A percentile compares a stretch with the other conserved stretches of the same genome.
phyloP scores from a whole-genome alignment of 202 grass and related monocot species.

The Dendrocalamus latiflorus region DNA sequence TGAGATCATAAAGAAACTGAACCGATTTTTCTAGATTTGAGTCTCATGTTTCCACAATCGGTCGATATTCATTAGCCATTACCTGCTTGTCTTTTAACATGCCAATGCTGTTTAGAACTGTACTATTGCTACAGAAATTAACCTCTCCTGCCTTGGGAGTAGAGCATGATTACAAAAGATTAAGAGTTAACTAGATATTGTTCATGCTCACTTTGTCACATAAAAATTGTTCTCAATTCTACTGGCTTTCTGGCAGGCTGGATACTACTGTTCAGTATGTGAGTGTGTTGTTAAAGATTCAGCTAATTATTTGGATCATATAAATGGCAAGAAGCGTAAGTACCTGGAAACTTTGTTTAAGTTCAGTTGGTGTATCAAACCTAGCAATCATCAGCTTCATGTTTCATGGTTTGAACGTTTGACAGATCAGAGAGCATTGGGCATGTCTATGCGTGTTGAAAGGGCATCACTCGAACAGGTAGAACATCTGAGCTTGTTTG shows the following conservation, averaged over 20 bases:
- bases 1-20: too few relatives aligned
- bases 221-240: background rate
- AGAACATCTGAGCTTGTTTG: constrained; percentile 17
- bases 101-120: background rate
- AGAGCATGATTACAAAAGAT: background rate
- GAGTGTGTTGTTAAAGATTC: constrained; percentile 99
- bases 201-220: background rate
- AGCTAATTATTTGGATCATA: constrained; percentile 98
- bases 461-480: constrained; percentile 96
- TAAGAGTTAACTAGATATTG: background rate
- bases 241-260: constrained; percentile 57
- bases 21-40: background rate
- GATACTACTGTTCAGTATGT: constrained; percentile 96
- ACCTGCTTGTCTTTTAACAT: background rate
- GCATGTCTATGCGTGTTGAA: constrained; percentile 99
- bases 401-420: constrained; percentile 23
- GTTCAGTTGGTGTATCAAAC: constrained; percentile 16
- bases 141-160: background rate
- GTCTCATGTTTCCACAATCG: background rate
- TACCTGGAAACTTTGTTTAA: constrained; percentile 28
- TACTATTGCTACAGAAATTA: background rate
- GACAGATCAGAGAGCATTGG: constrained; percentile 98
- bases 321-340: constrained; percentile 99
- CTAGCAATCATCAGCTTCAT: constrained; percentile 12
- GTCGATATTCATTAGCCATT: background rate